Conservation (phyloP, 805 yeast species). For the Saturnispora gosingensis region DNA sequence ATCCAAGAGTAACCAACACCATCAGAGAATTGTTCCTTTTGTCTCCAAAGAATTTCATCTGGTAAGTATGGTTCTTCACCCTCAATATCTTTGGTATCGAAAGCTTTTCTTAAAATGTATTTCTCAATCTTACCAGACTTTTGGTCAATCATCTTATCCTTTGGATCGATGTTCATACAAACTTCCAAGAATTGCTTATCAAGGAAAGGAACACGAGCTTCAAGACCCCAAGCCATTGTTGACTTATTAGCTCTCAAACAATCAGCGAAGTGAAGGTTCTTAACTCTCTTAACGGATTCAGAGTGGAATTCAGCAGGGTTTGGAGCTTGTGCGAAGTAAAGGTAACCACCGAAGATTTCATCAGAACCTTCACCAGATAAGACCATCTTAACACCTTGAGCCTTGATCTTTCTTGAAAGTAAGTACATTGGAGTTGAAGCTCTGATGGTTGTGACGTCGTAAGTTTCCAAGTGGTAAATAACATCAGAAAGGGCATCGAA, state of each 20-base stretch:
- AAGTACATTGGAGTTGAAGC: conserved; percentile 99
- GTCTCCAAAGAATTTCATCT: conserved; percentile 96
- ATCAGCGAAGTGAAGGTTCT: conserved; percentile 95
- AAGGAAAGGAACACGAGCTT: conserved; percentile 98
- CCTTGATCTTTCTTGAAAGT: conserved; percentile 92
- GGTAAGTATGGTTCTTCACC: conserved; percentile 80
- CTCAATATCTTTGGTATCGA: conserved; percentile 85
- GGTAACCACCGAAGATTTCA: conserved; percentile 97
- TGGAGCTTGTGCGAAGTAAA: conserved; percentile 97
- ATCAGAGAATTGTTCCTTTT: conserved; percentile 98
- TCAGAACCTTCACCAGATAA: conserved; percentile 98
- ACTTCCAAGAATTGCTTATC: conserved; percentile 87
- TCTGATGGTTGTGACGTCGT: conserved; percentile 96
- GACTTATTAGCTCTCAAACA: conserved; percentile 98
- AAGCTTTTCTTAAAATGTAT: conserved; percentile 94
- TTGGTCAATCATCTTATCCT: conserved; percentile 74
- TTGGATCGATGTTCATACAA: conserved; percentile 91
- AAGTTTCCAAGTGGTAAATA: conserved; percentile 92
- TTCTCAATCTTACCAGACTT: conserved; percentile 80
- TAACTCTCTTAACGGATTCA: conserved; percentile 92
- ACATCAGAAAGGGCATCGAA: conserved; percentile 92
- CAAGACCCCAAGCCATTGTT: conserved; percentile 99
- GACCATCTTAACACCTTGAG: conserved; percentile 99
- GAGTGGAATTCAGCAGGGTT: conserved; percentile 85
- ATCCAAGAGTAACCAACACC: conserved; percentile 99